phyloP scores from a whole-genome alignment of 805 yeast species.

The Candida krabiensis region DNA sequence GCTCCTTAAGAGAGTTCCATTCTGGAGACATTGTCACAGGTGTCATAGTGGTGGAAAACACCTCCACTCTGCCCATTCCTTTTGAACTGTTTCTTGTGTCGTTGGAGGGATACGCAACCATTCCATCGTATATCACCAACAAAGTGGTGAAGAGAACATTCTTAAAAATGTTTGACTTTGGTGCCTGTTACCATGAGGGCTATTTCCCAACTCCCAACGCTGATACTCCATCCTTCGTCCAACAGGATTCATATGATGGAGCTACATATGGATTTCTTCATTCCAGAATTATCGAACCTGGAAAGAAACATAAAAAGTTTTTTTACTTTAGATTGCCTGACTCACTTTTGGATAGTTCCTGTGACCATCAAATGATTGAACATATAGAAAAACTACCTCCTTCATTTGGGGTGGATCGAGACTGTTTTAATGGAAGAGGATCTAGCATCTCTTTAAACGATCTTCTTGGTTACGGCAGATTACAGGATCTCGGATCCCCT shows the following conservation, averaged over 20 bases:
- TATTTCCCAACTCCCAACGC: conserved; percentile 26
- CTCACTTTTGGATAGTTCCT: conserved; percentile 47
- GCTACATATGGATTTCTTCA: conserved; percentile 42
- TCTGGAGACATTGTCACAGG: conserved; percentile 68
- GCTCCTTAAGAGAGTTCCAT: conserved; percentile 50
- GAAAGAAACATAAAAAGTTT: conserved; percentile 51
- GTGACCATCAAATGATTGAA: conserved; percentile 40
- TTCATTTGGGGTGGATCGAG: conserved; percentile 37
- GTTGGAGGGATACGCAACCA: conserved; percentile 45
- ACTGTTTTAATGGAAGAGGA: conserved; percentile 27
- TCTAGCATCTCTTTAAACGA: conserved; percentile 32
- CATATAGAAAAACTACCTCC: conserved; percentile 39
- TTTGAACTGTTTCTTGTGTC: conserved; percentile 61
- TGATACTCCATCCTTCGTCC: conserved; percentile 17
- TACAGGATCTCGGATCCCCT: conserved; percentile 51
- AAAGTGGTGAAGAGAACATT: conserved; percentile 32
- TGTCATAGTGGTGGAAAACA: conserved; percentile 42
- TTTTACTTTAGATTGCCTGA: conserved; percentile 57
- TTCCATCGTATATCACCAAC: conserved; percentile 14
- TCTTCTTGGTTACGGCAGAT: conserved; percentile 55
- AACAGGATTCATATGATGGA: conserved; percentile 25
- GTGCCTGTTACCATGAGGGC: conserved; percentile 45
- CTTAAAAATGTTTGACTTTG: conserved; percentile 49
- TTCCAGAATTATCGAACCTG: conserved; percentile 42
- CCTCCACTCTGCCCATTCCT: conserved; percentile 38